Conservation (phyloP, 805 yeast species). For the Metschnikowia chrysomelidarum region DNA sequence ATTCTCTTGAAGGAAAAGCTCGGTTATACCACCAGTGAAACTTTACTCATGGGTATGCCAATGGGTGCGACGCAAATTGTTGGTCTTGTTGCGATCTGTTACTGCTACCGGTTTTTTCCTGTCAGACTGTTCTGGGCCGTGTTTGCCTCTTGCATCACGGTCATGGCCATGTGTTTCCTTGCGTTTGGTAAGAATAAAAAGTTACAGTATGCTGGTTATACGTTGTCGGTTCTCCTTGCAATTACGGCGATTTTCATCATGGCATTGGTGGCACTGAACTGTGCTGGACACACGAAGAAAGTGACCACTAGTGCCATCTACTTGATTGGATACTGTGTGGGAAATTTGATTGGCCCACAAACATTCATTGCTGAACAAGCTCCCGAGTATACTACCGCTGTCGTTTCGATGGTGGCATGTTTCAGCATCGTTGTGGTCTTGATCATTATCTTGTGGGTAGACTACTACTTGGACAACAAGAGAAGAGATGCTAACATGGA, state of each 20-base stretch:
- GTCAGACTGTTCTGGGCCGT: conserved; percentile 31
- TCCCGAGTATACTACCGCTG: conserved; percentile 40
- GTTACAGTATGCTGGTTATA: conserved; percentile 27
- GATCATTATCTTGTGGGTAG: conserved; percentile 22
- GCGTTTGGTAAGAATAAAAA: conserved; percentile 36
- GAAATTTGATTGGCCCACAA: conserved; percentile 56
- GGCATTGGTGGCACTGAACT: conserved; percentile 43
- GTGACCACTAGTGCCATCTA: conserved; percentile 42
- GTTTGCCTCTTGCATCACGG: conserved; percentile 20
- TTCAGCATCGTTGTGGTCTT: conserved; percentile 23
- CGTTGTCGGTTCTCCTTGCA: conserved; percentile 32
- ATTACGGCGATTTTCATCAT: conserved; percentile 28
- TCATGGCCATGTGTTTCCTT: conserved; percentile 33
- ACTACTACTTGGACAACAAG: conserved; percentile 35
- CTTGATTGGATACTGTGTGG: conserved; percentile 50
- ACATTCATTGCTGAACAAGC: conserved; percentile 42
- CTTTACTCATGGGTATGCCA: conserved; percentile 44
- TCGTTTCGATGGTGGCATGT: conserved; percentile 39
- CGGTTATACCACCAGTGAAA: conserved; percentile 31
- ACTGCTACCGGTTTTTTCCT: conserved; percentile 22
- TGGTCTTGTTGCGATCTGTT: conserved; percentile 32
- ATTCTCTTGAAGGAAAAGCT: conserved; percentile 43
- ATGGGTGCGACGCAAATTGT: conserved; percentile 45
- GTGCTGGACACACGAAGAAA: conserved; percentile 58
- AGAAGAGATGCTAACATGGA: conserved; percentile 28